Conservation (phyloP, 352 stramenopile genomes). For the Aphanomyces invadans region DNA sequence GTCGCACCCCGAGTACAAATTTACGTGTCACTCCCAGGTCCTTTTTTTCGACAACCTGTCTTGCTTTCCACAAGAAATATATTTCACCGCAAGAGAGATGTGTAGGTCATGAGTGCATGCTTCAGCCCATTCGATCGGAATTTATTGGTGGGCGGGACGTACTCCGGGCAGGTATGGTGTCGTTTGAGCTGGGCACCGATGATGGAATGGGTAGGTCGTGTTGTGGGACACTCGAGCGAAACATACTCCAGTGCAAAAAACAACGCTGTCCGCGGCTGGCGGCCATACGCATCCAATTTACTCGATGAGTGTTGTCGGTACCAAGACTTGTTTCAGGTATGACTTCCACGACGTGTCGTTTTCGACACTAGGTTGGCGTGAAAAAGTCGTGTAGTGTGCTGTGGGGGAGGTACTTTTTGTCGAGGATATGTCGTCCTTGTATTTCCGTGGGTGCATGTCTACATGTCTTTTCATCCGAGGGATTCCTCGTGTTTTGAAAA, state of each 20-base stretch:
- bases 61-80: no score
- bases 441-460: no score
- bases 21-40: conserved; percentile 73
- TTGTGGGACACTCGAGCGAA: conserved; percentile 83
- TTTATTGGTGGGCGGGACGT: conserved; percentile 77
- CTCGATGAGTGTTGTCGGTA: conserved; percentile 71
- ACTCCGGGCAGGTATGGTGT: conserved; percentile 49
- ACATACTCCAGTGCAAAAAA: conserved; percentile 73
- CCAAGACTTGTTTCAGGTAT: conserved; percentile 75
- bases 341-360: conserved; percentile 17
- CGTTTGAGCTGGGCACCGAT: no score
- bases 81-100: no score
- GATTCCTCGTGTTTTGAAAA: no score
- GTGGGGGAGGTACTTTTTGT: no score
- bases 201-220: no score
- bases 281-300: conserved; percentile 85
- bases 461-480: no score
- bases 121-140: conserved; percentile 85
- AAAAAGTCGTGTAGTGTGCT: no score
- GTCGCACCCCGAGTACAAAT: conserved; percentile 72
- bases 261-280: conserved; percentile 57
- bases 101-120: conserved; percentile 64
- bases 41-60: not conserved
- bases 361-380: not conserved
- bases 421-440: no score